Conservation (phyloP, 805 yeast species). For the Myxozyma neglecta region DNA sequence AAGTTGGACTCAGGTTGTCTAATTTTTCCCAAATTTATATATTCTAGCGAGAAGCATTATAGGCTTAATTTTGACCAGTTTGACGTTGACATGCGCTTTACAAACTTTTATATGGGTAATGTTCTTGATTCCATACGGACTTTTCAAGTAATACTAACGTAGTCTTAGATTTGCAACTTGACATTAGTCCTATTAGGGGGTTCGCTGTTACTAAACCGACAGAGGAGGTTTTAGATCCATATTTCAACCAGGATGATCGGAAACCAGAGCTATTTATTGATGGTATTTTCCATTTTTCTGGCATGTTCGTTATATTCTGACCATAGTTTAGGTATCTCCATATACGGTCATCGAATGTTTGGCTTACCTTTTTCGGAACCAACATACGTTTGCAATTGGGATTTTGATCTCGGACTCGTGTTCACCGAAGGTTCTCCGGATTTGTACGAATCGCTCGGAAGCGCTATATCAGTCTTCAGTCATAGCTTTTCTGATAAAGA, state of each 20-base stretch:
- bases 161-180: conserved; percentile 60
- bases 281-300: conserved; percentile 38
- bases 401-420: conserved; percentile 65
- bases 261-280: conserved; percentile 54
- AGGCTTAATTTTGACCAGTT: conserved; percentile 63
- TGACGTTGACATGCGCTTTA: conserved; percentile 79
- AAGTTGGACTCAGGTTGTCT: conserved; percentile 69
- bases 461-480: conserved; percentile 51
- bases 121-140: neutral
- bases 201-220: conserved; percentile 38
- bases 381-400: conserved; percentile 90
- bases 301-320: neutral
- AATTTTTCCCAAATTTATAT: conserved; percentile 70
- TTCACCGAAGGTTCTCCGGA: conserved; percentile 51
- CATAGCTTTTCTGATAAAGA: conserved; percentile 74
- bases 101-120: conserved; percentile 83
- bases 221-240: conserved; percentile 33
- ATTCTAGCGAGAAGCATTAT: conserved; percentile 61
- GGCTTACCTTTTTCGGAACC: conserved; percentile 89
- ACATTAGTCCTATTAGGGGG: conserved; percentile 55
- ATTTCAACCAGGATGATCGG: conserved; percentile 5
- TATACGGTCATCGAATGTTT: conserved; percentile 89
- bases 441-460: conserved; percentile 47
- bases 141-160: conserved; percentile 6
- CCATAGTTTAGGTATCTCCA: conserved; percentile 40